phyloP scores from a whole-genome alignment of 768 basidiomycete genomes.

The Neoboletus magnificus region DNA sequence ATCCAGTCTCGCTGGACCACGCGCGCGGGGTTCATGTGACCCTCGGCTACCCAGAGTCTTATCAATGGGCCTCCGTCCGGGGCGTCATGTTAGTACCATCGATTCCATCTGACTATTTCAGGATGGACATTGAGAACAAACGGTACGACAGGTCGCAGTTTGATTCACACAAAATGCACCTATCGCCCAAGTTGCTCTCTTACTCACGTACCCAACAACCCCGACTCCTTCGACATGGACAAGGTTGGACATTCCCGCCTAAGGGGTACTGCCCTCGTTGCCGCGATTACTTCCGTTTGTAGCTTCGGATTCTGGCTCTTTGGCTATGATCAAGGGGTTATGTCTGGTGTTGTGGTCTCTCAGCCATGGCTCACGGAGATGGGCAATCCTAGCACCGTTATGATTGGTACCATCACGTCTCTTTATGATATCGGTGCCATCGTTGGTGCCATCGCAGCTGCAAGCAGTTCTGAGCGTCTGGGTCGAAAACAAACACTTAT shows the following conservation, averaged over 20 bases:
- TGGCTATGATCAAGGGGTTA: slow-evolving; percentile 17
- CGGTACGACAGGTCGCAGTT: neutral
- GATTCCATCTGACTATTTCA: neutral
- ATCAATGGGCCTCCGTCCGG: neutral
- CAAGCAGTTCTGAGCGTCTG: slow-evolving; percentile 10
- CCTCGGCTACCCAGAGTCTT: neutral
- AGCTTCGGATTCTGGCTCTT: slow-evolving; percentile 15
- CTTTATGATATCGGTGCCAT: slow-evolving; percentile 16
- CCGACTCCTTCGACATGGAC: slow-evolving; percentile 4
- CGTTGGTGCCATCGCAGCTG: slow-evolving; percentile 11
- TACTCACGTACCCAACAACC: neutral
- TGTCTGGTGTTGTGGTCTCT: slow-evolving; percentile 14
- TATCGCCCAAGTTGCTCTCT: neutral
- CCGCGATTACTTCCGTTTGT: slow-evolving; percentile 15
- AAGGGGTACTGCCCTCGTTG: slow-evolving; percentile 8
- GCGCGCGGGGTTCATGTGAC: slow-evolving; percentile 5
- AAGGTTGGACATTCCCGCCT: slow-evolving; percentile 9
- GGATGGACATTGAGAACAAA: neutral
- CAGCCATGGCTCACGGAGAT: slow-evolving; percentile 12
- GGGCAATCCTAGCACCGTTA: slow-evolving; percentile 13
- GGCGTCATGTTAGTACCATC: neutral
- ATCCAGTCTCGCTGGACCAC: neutral
- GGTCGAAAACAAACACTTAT: slow-evolving; percentile 13
- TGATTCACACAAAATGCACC: neutral
- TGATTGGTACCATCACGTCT: slow-evolving; percentile 18